These are phyloP conservation scores for Trichosporon sp. DNA, from an alignment of 1,284 basidiomycete genomes.

Conservation along the genomic window DNA sequence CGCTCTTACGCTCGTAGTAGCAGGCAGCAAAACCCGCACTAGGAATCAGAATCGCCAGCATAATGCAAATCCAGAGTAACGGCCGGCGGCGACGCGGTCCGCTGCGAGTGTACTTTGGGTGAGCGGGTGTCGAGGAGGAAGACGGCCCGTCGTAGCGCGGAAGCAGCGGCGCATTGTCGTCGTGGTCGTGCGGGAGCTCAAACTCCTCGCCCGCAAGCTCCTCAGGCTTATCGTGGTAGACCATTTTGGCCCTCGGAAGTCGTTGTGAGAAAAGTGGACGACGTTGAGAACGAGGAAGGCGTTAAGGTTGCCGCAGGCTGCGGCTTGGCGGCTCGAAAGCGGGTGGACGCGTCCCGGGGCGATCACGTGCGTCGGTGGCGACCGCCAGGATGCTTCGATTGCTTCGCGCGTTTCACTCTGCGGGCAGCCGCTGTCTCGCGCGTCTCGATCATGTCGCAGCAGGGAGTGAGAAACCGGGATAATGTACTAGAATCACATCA, in stretches of 20 bases:
- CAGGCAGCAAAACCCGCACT: conserved; percentile 25
- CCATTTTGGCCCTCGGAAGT: conserved; percentile 8
- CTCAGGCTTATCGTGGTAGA: conserved; percentile 18
- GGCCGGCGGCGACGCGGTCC: conserved; percentile 10
- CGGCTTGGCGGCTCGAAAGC: neutral
- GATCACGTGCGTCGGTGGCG: neutral
- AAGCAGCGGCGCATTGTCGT: conserved; percentile 36
- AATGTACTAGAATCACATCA: conserved; percentile 3
- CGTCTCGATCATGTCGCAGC: neutral
- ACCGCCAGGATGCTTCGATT: neutral
- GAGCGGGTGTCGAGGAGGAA: neutral
- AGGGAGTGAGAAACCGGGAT: neutral
- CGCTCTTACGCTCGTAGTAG: conserved; percentile 26
- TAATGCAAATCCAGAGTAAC: conserved; percentile 28
- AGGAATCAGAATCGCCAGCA: conserved; percentile 28
- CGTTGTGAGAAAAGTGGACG: neutral
- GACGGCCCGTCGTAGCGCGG: conserved; percentile 27
- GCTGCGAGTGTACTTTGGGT: neutral
- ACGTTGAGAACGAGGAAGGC: neutral
- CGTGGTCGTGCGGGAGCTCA: conserved; percentile 29
- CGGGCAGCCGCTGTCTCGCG: neutral
- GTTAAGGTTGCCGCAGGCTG: neutral
- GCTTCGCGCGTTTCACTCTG: neutral
- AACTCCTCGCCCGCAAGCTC: conserved; percentile 26
- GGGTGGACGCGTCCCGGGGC: neutral